Evolutionary conservation across 2,329 filamentous ascomycete genomes (phyloP).

Genomic region (Exophiala calicioides): DNA sequence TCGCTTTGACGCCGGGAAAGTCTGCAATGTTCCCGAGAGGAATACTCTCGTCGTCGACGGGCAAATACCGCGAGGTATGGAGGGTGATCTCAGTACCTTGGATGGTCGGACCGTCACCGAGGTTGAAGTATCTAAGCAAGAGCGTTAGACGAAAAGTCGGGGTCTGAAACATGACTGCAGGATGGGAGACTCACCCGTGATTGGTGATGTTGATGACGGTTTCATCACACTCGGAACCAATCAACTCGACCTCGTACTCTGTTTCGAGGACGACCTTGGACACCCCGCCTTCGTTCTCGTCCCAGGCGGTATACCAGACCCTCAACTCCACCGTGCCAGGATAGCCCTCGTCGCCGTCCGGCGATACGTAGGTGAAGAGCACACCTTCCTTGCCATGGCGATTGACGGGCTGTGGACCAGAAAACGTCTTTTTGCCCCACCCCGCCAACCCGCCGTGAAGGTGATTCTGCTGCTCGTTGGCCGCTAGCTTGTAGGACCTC

Average conservation of each 20-base stretch:
- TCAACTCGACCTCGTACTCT: conserved; percentile 85
- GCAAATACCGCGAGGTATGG: conserved; percentile 66
- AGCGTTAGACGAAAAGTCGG: conserved; percentile 10
- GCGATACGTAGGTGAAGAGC: conserved; percentile 59
- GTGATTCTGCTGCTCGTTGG: conserved; percentile 78
- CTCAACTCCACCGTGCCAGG: conserved; percentile 79
- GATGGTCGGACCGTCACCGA: conserved; percentile 59
- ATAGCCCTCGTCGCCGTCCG: conserved; percentile 85
- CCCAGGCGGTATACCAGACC: conserved; percentile 76
- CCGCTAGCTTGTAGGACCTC: conserved; percentile 66
- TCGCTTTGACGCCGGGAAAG: conserved; percentile 62
- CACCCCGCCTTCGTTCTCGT: conserved; percentile 60
- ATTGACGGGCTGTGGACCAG: conserved; percentile 65
- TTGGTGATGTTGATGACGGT: conserved; percentile 93
- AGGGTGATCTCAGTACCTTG: conserved; percentile 63
- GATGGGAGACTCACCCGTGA: conserved; percentile 67
- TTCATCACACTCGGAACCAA: conserved; percentile 76
- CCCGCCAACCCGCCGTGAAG: conserved; percentile 72
- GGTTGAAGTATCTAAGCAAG: conserved; percentile 65
- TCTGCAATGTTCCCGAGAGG: conserved; percentile 70
- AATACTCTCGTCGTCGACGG: conserved; percentile 71
- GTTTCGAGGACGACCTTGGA: conserved; percentile 73
- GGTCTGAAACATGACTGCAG: not conserved
- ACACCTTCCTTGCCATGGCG: conserved; percentile 65
- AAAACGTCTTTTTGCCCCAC: conserved; percentile 79